A percentile compares a stretch with the other conserved stretches of the same genome.
Evolutionary conservation across 257 asterid species (phyloP).

Genomic region (Thymus quinquecostatus): DNA sequence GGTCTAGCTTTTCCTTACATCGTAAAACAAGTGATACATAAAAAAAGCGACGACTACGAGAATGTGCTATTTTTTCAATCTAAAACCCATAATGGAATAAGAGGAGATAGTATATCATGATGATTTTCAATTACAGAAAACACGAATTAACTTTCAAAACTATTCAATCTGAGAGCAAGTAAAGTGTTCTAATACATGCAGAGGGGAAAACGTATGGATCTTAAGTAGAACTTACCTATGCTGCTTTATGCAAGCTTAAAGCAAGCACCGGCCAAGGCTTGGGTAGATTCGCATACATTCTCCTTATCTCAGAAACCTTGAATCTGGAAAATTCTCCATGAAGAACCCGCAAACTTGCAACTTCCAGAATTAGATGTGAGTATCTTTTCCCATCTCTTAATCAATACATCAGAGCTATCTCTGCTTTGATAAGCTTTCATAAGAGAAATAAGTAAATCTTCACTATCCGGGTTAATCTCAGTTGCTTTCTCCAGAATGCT

Average conservation of each 20-base stretch:
- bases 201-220: slow-evolving; percentile 28
- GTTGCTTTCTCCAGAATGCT: slow-evolving; percentile 97
- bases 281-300: slow-evolving; percentile 81
- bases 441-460: slow-evolving; percentile 80
- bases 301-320: slow-evolving; percentile 93
- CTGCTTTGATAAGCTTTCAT: slow-evolving; percentile 82
- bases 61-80: not conserved
- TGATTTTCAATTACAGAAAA: slow-evolving; percentile 5
- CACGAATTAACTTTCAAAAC: not conserved
- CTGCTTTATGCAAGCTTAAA: too few relatives aligned
- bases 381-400: slow-evolving; percentile 89
- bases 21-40: not conserved
- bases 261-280: slow-evolving; percentile 90
- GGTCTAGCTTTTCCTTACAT: slow-evolving; percentile 1
- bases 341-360: slow-evolving; percentile 65
- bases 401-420: slow-evolving; percentile 71
- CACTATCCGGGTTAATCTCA: slow-evolving; percentile 85
- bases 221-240: slow-evolving; percentile 96
- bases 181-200: slow-evolving; percentile 7
- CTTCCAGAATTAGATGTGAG: slow-evolving; percentile 77
- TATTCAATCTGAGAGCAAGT: slow-evolving; percentile 7
- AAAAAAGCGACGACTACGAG: not conserved
- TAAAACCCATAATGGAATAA: slow-evolving; percentile 2
- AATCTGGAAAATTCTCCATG: slow-evolving; percentile 94
- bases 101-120: not conserved